phyloP scores from a whole-genome alignment of 2,329 filamentous ascomycete genomes.

The Arthrinium puccinioides region DNA sequence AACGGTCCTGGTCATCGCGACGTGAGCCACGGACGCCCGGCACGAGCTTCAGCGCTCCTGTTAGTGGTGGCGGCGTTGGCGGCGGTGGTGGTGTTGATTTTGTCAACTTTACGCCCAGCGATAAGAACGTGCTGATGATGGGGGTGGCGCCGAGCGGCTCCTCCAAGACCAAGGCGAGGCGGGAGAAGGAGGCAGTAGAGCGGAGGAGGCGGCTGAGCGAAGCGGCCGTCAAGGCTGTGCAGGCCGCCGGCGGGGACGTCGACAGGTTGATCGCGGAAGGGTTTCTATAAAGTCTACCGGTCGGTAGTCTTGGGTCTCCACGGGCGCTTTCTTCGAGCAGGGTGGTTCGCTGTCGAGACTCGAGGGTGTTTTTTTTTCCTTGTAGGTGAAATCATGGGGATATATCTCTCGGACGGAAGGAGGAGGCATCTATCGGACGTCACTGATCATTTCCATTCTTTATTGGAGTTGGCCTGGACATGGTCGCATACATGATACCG shows the following conservation, averaged over 20 bases:
- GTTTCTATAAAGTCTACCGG: too few relatives aligned
- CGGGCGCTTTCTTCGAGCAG: too few relatives aligned
- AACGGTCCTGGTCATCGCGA: conserved; percentile 28
- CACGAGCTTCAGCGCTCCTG: not conserved
- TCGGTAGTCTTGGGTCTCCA: too few relatives aligned
- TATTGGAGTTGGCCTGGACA: too few relatives aligned
- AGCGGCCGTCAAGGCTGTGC: conserved; percentile 60
- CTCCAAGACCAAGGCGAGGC: conserved; percentile 86
- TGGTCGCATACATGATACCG: too few relatives aligned
- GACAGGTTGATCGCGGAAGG: conserved; percentile 44
- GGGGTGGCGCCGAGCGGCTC: conserved; percentile 89
- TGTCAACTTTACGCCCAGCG: conserved; percentile 82
- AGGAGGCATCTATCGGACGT: too few relatives aligned
- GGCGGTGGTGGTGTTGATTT: conserved; percentile 47
- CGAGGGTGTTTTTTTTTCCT: too few relatives aligned
- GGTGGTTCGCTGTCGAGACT: too few relatives aligned
- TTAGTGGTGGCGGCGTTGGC: conserved; percentile 4
- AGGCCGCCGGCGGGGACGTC: conserved; percentile 64
- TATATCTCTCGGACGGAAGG: too few relatives aligned
- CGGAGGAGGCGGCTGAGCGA: conserved; percentile 62
- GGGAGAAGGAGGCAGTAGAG: conserved; percentile 83
- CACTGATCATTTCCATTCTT: too few relatives aligned
- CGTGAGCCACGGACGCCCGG: conserved; percentile 9
- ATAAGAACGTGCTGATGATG: conserved; percentile 71
- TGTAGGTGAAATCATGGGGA: too few relatives aligned